phyloP scores from a whole-genome alignment of 129 eudicot genomes.

The Dittrichia graveolens region DNA sequence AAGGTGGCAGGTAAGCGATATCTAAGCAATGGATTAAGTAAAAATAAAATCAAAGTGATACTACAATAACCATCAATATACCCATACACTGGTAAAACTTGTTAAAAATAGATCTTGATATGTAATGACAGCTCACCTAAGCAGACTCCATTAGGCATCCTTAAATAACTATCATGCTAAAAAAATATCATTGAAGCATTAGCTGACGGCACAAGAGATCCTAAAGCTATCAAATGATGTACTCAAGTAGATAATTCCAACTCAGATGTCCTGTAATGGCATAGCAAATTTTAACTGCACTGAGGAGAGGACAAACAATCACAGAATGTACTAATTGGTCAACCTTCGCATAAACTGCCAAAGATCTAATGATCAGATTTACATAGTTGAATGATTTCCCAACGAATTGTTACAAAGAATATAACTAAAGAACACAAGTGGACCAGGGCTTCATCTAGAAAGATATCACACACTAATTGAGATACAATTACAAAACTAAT shows the following conservation, averaged over 20 bases:
- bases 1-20: background rate
- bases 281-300: background rate
- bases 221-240: background rate
- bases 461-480: background rate
- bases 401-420: background rate
- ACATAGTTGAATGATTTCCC: background rate
- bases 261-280: background rate
- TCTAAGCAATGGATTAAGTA: background rate
- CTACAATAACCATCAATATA: background rate
- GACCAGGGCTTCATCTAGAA: background rate
- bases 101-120: background rate
- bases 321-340: background rate
- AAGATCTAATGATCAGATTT: background rate
- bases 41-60: background rate
- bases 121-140: background rate
- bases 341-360: background rate
- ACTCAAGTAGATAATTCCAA: background rate
- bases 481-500: background rate
- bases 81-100: background rate
- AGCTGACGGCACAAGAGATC: background rate
- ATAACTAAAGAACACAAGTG: background rate
- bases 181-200: background rate
- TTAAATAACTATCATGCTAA: background rate
- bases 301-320: background rate
- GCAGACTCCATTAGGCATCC: no score